Base-by-base conservation (phyloP, 352 stramenopile genomes). In the Globisporangium paddicum region DNA sequence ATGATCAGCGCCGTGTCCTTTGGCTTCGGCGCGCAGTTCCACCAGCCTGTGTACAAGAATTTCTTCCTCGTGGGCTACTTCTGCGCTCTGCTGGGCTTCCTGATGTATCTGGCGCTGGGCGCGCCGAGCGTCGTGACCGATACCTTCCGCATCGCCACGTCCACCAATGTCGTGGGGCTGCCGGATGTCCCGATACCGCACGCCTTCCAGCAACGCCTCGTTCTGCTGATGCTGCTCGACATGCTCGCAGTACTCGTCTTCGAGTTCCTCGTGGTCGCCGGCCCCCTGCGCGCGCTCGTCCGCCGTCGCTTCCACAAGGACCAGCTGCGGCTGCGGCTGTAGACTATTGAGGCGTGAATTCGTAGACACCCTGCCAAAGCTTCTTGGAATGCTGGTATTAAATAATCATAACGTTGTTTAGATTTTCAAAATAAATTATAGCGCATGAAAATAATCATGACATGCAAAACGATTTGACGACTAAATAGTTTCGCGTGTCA, bases 111-210 rank as follows among this genome's bases (percentile, higher is more conserved):
- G 54, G 19, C 77, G 19, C 64, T 82, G 14, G 72, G 72, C 9
- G 54, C 66, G n/a, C 75, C 70, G 19, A 77, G 62, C 57, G 32
- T 42, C 11, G 23, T 81, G 44, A 82, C 62, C 11, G 72, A 85
- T 25, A 44, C 37, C 13, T 84, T 84, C 58, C 75, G 75, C 42
- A 82, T 84, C 48, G 69, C 75, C 14, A 84, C 66, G 44, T 67
- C 66, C 41, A 76, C 75, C 11, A 84, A 84, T 55, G 72, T 84
- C 18, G 66, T 84, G 1, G 75, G 69, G 0, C 56, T 84, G 19
- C 75, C 72, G 0, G 67, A 82, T 19, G 60, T 84, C 3, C 57
- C 74, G 25, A 70, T 84, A 63, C 74, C 74, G 5, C 38, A 56
- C 37, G 68, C 58, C 26, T 83, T 81, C 62, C 71, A 64, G 50